Base-by-base conservation (phyloP, 2,329 filamentous ascomycete genomes). In the Penicillium sp. region DNA sequence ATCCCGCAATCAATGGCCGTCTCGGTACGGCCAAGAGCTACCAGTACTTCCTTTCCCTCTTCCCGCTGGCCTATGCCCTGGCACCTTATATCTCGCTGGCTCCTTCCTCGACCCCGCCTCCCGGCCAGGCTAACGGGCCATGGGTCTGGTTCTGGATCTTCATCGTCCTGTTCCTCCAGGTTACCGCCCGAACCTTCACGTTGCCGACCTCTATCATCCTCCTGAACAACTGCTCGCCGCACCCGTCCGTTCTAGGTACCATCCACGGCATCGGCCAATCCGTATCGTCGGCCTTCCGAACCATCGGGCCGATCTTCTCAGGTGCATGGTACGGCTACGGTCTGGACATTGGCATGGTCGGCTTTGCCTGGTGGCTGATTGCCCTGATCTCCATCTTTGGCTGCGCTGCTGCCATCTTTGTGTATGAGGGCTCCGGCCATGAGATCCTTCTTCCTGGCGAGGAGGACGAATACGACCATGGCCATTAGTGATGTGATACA, bases 61-160 rank as follows among this genome's bases (percentile, higher is more conserved):
- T 91, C 64, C 87, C 87, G 0, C 32, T 87, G 22, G 78, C 82
- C 0, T 91, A 90, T 66, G 75, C 80, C n/a, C 64, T 86, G 14
- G 77, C 85, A 1, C 87, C 87, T 0, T 89, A 84, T 60, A 76
- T 91, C 20, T 77, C 85, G 1, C 70, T 89, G 10, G 76, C 88
- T 1, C 85, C 83, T 1, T 82, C 79, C 9, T 63, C 71, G 1
- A 70, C 74, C 1, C 65, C 70, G 7, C 65, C 67, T 13, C 67
- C 67, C 6, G 59, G 57, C 14, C 67, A 69, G 50, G 64, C 63
- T 27, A 69, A 67, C 41, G 67, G 65, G 13, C 53, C 72, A 8
- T 68, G 71, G 32, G 73, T 89, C 35, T 89, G 86, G 86, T 50
- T 78, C 4, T 79, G 81, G 27, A 83, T 89, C 22, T 72, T 77